Conservation (phyloP, 2,329 filamentous ascomycete species). For the Tolypocladium tundrense region DNA sequence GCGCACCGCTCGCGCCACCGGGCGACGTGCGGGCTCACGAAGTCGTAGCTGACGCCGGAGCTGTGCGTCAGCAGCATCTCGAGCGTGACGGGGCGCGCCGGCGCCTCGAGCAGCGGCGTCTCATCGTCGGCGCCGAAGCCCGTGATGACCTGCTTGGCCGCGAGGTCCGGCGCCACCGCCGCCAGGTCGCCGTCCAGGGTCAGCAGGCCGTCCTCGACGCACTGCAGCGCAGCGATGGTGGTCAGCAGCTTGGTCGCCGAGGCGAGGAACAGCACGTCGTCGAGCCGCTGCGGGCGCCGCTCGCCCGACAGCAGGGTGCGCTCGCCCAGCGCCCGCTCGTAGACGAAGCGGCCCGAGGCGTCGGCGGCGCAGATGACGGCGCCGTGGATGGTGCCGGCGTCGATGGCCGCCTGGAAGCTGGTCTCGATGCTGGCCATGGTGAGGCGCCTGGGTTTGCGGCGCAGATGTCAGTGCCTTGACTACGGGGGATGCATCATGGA, state of each 20-base stretch:
- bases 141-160: constrained; percentile 33
- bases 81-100: constrained; percentile 31
- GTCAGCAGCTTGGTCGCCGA: constrained; percentile 36
- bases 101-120: constrained; percentile 22
- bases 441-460: neutral
- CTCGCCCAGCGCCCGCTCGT: constrained; percentile 27
- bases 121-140: constrained; percentile 32
- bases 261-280: constrained; percentile 25
- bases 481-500: too few species aligned
- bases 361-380: neutral
- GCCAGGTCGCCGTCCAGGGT: constrained; percentile 34
- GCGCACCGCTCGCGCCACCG: constrained; percentile 25
- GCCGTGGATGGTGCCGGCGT: neutral
- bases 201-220: constrained; percentile 41
- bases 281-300: constrained; percentile 23
- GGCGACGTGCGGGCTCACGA: constrained; percentile 22
- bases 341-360: constrained; percentile 22
- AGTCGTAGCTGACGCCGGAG: constrained; percentile 36
- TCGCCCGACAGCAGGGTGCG: constrained; percentile 29
- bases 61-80: constrained; percentile 41
- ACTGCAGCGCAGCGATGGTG: constrained; percentile 41
- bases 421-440: neutral
- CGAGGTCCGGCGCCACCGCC: constrained; percentile 35
- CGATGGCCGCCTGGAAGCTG: neutral
- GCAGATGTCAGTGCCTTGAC: too few species aligned